These are phyloP conservation scores for Solanum lignicaule DNA, from an alignment of 257 asterid genomes.

Conservation along the genomic window DNA sequence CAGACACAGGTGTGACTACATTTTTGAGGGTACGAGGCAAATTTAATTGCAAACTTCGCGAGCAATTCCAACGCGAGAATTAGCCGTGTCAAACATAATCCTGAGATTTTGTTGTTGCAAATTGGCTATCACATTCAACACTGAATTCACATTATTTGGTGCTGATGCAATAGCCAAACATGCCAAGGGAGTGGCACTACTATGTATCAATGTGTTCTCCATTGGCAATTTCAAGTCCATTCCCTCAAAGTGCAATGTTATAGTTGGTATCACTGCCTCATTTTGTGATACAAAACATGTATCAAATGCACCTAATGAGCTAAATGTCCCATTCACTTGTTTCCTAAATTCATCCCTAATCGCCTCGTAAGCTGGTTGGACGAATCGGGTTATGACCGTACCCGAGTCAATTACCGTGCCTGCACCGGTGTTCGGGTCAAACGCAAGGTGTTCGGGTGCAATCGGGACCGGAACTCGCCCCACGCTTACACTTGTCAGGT, in stretches of 20 bases:
- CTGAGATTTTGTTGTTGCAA: slow-evolving; percentile 88
- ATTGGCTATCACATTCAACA: slow-evolving; percentile 70
- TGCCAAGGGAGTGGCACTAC: slow-evolving; percentile 49
- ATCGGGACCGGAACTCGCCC: slow-evolving; percentile 48
- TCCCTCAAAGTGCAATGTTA: slow-evolving; percentile 42
- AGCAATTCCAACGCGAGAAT: slow-evolving; percentile 59
- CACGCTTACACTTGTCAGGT: slow-evolving; percentile 72
- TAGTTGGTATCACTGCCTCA: slow-evolving; percentile 30
- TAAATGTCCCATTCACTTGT: slow-evolving; percentile 36
- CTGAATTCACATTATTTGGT: slow-evolving; percentile 52
- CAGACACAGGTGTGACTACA: not conserved
- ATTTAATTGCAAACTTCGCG: slow-evolving; percentile 52
- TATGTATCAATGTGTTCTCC: slow-evolving; percentile 55
- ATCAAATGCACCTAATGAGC: slow-evolving; percentile 61
- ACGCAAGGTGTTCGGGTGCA: slow-evolving; percentile 41
- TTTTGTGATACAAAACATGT: slow-evolving; percentile 41
- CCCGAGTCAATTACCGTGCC: slow-evolving; percentile 81
- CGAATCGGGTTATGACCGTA: slow-evolving; percentile 44
- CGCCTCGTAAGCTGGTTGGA: slow-evolving; percentile 42
- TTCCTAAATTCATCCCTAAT: slow-evolving; percentile 53
- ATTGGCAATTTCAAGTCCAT: slow-evolving; percentile 43
- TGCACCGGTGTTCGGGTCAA: slow-evolving; percentile 59
- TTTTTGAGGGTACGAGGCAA: not conserved
- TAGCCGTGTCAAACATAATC: slow-evolving; percentile 57
- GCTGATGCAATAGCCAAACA: slow-evolving; percentile 85